Percentiles rank a stretch among this genome's conserved stretches.
phyloP scores from a whole-genome alignment of 2,329 filamentous ascomycete genomes.

The Fusarium dlaminii region DNA sequence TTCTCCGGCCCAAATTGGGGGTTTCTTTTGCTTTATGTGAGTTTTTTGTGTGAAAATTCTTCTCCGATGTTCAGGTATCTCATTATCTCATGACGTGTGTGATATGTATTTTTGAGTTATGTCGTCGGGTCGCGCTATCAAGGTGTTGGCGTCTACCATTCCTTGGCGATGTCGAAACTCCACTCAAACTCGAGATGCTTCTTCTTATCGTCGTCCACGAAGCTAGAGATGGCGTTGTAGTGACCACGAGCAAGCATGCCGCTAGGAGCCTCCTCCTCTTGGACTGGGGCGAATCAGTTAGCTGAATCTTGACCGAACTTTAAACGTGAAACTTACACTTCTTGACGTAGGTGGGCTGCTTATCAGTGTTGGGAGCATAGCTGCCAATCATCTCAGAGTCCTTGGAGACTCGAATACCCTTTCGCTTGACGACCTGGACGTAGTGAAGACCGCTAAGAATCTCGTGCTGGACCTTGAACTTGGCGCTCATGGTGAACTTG shows the following conservation, averaged over 20 bases:
- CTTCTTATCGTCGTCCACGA: conserved; percentile 94
- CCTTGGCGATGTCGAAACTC: conserved; percentile 96
- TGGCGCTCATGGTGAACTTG: conserved; percentile 92
- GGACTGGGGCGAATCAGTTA: conserved; percentile 65
- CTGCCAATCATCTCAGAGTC: conserved; percentile 98
- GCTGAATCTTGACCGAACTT: not conserved
- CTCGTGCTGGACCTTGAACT: conserved; percentile 96
- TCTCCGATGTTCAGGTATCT: conserved; percentile 42
- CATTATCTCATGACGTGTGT: conserved; percentile 43
- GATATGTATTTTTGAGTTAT: conserved; percentile 30
- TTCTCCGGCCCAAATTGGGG: conserved; percentile 17
- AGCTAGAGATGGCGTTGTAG: conserved; percentile 89
- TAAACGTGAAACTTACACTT: conserved; percentile 73
- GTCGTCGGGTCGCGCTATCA: conserved; percentile 11
- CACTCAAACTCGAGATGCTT: conserved; percentile 93
- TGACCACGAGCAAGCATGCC: conserved; percentile 90
- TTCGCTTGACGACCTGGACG: conserved; percentile 91
- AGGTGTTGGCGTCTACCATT: conserved; percentile 71
- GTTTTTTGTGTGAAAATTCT: conserved; percentile 26
- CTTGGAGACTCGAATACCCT: conserved; percentile 88
- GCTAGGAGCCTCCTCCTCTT: conserved; percentile 88
- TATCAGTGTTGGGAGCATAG: conserved; percentile 91
- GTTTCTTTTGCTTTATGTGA: conserved; percentile 21
- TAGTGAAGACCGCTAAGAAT: conserved; percentile 96
- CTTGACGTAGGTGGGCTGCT: conserved; percentile 87